Base-by-base conservation (phyloP, 495 filamentous ascomycete genomes). In the Talaromyces proteolyticus region DNA sequence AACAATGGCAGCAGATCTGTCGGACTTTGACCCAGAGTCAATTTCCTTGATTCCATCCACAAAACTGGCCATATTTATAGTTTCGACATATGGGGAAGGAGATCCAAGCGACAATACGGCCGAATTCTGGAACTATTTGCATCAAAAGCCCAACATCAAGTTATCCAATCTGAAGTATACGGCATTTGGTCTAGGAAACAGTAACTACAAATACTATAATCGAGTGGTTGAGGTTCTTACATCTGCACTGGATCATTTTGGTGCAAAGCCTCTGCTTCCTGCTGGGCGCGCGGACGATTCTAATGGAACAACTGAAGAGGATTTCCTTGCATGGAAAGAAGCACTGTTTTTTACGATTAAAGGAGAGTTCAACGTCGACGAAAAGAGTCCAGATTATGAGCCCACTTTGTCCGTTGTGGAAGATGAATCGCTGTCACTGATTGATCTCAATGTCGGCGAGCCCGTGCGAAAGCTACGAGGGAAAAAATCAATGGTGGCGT, bases 31-130 rank as follows among this genome's bases (percentile, higher is more conserved):
- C 38, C 62, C 70, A 2, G 62, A 62, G 6, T 64, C 65, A 1
- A 65, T 77, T 24, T 50, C 57, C 8, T 51, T 60, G 16, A 65
- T 80, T 19, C 65, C 70, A 1, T 21, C 57, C 4, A 43, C 59
- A 4, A 76, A 76, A 50, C 40, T 75, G 17, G 74, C 65, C 4
- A 69, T 79, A 11, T 78, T 80, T 52, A 58, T 79, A 17, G 56
- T 77, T 17, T 74, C 74, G 3, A 80, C 77, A 0, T 80, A 75
- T 44, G 78, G 78, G 19, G 76, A 80, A 48, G 77, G 78, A 3
- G 77, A 79, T 47, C 75, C 77, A 1, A 69, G 62, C 52, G 76
- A 81, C 42, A 81, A 81, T 44, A 66, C 72, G 3, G 61, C 60
- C 4, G 64, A 64, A 17, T 68, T 79, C 44, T 72, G 69, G 64